Percentiles rank a stretch among this genome's conserved stretches.
Conservation (phyloP, 345 rosid genomes). For the Hevea brasiliensis region DNA sequence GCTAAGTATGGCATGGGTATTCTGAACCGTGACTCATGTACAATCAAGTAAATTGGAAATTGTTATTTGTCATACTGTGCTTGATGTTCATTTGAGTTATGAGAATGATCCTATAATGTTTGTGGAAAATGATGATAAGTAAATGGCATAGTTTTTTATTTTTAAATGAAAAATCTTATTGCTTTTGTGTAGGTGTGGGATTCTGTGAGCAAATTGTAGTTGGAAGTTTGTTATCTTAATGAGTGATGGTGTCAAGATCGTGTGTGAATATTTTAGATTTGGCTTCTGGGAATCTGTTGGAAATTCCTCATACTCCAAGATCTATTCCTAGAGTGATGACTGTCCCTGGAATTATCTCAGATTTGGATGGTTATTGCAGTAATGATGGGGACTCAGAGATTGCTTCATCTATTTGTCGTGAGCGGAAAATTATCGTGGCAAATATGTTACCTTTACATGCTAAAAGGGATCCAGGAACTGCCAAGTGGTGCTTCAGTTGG, state of each 20-base stretch:
- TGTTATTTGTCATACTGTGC: neutral
- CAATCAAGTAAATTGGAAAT: neutral
- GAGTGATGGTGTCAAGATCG: slow-evolving; percentile 62
- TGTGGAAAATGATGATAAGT: too few relatives aligned
- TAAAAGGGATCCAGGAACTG: slow-evolving; percentile 25
- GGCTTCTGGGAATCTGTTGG: slow-evolving; percentile 56
- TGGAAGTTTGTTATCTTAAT: slow-evolving; percentile 16
- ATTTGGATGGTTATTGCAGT: slow-evolving; percentile 45
- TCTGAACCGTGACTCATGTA: neutral
- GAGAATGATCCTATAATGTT: neutral
- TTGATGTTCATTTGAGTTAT: neutral
- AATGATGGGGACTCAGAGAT: slow-evolving; percentile 57
- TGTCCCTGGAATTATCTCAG: slow-evolving; percentile 69
- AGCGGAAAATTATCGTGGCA: slow-evolving; percentile 25
- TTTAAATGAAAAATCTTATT: neutral
- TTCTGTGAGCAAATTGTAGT: slow-evolving; percentile 12
- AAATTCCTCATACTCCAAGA: slow-evolving; percentile 61
- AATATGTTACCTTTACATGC: slow-evolving; percentile 34
- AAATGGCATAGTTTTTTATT: neutral
- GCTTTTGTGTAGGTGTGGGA: slow-evolving; percentile 22
- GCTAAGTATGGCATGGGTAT: neutral
- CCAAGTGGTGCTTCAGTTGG: slow-evolving; percentile 56
- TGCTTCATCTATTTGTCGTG: slow-evolving; percentile 39
- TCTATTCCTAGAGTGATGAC: slow-evolving; percentile 73
- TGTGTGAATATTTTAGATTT: slow-evolving; percentile 53